Evolutionary conservation across 2,329 filamentous ascomycete species (phyloP).

Genomic region (Sordariomycetes sp.): DNA sequence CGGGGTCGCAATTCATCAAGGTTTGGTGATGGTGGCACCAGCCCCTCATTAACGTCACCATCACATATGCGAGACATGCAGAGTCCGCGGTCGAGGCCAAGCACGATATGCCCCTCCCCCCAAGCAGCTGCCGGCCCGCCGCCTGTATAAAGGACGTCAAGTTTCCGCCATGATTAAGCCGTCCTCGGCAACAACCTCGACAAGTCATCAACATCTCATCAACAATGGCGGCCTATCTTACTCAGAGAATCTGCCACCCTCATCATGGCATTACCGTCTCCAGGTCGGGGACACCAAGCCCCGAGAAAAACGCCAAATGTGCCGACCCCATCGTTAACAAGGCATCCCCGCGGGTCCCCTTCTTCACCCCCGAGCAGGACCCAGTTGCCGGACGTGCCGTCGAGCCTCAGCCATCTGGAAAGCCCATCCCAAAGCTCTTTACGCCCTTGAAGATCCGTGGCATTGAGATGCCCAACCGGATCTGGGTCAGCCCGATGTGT

Average conservation of each 20-base stretch:
- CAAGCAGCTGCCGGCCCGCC: no score
- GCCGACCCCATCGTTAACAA: conserved; percentile 11
- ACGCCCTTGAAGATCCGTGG: conserved; percentile 35
- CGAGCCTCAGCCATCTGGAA: conserved; percentile 33
- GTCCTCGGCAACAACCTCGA: no score
- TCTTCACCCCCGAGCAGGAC: conserved; percentile 36
- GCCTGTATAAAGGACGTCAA: no score
- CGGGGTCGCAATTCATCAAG: no score
- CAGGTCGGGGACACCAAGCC: conserved; percentile 11
- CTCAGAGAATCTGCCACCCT: conserved; percentile 14
- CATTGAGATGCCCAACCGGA: conserved; percentile 33
- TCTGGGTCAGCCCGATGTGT: conserved; percentile 37
- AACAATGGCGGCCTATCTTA: conserved; percentile 16
- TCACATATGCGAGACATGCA: no score
- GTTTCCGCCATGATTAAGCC: no score
- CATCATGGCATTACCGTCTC: conserved; percentile 16
- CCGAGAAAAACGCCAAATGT: conserved; percentile 12
- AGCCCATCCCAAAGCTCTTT: conserved; percentile 41
- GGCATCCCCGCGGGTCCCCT: conserved; percentile 26
- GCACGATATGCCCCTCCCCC: no score
- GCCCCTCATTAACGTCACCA: no score
- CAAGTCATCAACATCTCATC: background rate
- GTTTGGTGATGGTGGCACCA: no score
- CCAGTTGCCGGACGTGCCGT: conserved; percentile 33
- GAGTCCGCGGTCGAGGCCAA: no score